Evolutionary conservation across 495 filamentous ascomycete genomes (phyloP), one percentile per base, ranked within the genome.

Genomic region (Glutinoglossum americanum): DNA sequence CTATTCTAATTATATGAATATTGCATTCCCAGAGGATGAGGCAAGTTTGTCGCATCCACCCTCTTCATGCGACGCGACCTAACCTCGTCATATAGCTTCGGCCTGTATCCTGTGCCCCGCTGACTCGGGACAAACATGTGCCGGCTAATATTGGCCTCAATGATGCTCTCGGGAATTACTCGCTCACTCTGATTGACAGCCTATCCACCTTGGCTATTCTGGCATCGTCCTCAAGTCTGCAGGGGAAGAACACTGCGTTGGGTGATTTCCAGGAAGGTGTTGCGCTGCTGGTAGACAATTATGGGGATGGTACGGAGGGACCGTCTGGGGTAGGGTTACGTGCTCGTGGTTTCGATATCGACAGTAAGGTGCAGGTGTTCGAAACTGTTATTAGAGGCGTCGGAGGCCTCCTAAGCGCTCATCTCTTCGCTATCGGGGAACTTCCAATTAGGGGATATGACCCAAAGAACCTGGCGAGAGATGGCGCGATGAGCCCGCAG

Each of bases 291-390:
- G 87, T 96, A 13, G 73, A 80, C 62, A 75, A 90, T 57, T 97
- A 95, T 67, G 92, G 92, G 19, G 88, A 94, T 69, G 89, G 85
- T 2, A 79, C 76, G 7, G 68, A 76, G 26, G 82, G 86, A 9
- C 77, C 80, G 48, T 74, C 74, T 25, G 87, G 84, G 39, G 73
- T 78, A 63, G 89, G 89, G 9, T 74, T 77, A 61, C 74, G 85
- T 60, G 80, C 76, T n/a, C 76, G 84, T 35, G 92, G 88, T 2
- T 98, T 97, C 61, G 89, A 98, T 70, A 73, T 96, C 44, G 90
- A 98, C 68, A 93, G 88, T 68, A 96, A 96, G 68, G 92, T 98
- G 9, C 87, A 98, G 69, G 87, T 98, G 35, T 98, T 98, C 65
- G 92, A 98, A 69, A 95, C 89, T 1, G 89, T 94, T 10, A 98